Percentiles rank a stretch among this genome's conserved stretches.
Conservation (phyloP, 164 flowering plant species). For the Sextonia rubra region DNA sequence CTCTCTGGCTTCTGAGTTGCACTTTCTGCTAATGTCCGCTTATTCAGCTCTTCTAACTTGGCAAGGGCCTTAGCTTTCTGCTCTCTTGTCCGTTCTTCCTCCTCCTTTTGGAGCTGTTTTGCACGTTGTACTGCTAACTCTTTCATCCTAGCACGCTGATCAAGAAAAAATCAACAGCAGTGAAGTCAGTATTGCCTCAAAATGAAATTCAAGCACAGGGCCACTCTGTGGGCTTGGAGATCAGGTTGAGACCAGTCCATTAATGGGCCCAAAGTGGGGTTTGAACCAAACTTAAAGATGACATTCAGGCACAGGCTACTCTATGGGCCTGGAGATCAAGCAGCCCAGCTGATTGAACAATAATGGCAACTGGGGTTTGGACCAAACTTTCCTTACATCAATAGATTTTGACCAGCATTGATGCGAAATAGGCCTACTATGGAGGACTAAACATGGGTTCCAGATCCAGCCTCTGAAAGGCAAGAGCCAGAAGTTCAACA, state of each 20-base stretch:
- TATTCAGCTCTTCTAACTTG: constrained; percentile 86
- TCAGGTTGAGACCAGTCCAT: neutral
- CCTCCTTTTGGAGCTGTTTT: constrained; percentile 79
- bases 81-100: constrained; percentile 78
- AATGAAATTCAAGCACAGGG: neutral
- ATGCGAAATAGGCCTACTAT: neutral
- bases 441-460: neutral
- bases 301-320: too few relatives aligned
- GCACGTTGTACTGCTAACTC: constrained; percentile 80
- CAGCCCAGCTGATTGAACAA: too few relatives aligned
- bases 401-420: neutral
- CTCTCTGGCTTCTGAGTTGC: constrained; percentile 32
- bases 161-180: constrained; percentile 1
- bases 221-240: neutral
- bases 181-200: neutral
- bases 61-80: constrained; percentile 95
- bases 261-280: neutral
- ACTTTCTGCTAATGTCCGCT: constrained; percentile 49
- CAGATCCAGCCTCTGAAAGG: neutral
- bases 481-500: neutral
- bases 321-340: too few relatives aligned
- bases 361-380: too few relatives aligned
- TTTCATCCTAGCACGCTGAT: constrained; percentile 78
- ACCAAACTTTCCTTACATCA: neutral
- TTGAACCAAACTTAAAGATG: too few relatives aligned